Base-by-base conservation (phyloP, 495 filamentous ascomycete genomes). In the Penicillium canescens region DNA sequence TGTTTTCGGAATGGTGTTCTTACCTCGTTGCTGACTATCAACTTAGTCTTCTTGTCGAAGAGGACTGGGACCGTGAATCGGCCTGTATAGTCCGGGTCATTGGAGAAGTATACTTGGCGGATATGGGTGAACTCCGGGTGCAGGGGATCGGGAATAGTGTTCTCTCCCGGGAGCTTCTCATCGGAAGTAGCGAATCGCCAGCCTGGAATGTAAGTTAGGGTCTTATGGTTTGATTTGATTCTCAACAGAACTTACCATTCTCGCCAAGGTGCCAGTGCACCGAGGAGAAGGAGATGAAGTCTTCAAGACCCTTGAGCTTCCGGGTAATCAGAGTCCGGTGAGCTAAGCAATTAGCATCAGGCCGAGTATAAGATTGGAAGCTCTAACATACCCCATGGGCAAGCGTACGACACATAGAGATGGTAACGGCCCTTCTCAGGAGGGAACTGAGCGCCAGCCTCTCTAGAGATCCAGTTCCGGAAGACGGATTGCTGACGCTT, bases 131-230 rank as follows among this genome's bases (percentile, higher is more conserved):
- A 79, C 3, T 76, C 75, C 2, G 71, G 51, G 57, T 82, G 80
- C 50, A 81, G 51, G 14, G 77, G 78, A 56, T 82, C 79, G 1
- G 81, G 77, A 4, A 71, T 76, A 28, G 77, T 68, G 40, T 80
- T 83, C 16, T 79, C 81, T 23, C 80, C 82, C 0, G 84, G 82
- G 3, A 86, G 69, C 35, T 84, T 77, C 38, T 91, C 89, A 14
- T 80, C 78, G 1, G 77, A 12, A 5, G 84, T 90, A 3, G 79
- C 74, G 63, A 94, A 96, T 31, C 86, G 85, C 93, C 93, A 98
- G 51, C 93, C 91, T 73, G 56, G 42, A 16, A 40, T 0, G n/a
- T 14, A 13, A 14, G 20, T 62, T 54, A 46, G 38, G 31, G 16
- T 1, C 3, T 37, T 14, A 2, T 31, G 28, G 2, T 31, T 31